phyloP scores from a whole-genome alignment of 176 grass and related monocot species.

The Oryza rufipogon region DNA sequence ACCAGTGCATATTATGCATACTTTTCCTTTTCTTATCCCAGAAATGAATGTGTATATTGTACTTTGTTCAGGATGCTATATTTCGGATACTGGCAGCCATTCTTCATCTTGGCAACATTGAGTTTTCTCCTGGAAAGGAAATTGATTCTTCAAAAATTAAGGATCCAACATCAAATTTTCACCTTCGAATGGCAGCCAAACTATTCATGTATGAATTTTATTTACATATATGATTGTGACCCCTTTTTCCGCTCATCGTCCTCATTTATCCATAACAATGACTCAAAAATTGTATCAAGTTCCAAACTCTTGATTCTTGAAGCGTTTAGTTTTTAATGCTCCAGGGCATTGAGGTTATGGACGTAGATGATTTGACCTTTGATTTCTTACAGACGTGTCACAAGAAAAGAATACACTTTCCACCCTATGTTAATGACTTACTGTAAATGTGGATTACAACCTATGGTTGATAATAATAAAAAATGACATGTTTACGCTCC shows the following conservation, averaged over 20 bases:
- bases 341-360: neutral
- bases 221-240: neutral
- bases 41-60: slow-evolving; percentile 40
- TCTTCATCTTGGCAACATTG: slow-evolving; percentile 99
- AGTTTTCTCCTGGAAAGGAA: slow-evolving; percentile 91
- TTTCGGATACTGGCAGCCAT: slow-evolving; percentile 96
- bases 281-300: neutral
- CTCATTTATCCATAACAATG: slow-evolving; percentile 6
- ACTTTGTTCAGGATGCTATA: slow-evolving; percentile 77
- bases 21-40: neutral
- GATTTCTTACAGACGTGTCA: neutral
- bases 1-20: neutral
- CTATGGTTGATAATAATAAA: slow-evolving; percentile 2
- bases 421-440: slow-evolving; percentile 1
- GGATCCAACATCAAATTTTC: slow-evolving; percentile 77
- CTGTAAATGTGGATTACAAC: neutral
- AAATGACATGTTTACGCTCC: slow-evolving; percentile 20
- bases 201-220: slow-evolving; percentile 79
- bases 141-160: slow-evolving; percentile 87
- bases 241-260: neutral
- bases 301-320: slow-evolving; percentile 11
- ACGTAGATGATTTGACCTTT: slow-evolving; percentile 3
- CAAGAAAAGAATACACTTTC: slow-evolving; percentile 16
- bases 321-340: slow-evolving; percentile 2
- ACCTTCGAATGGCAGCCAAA: slow-evolving; percentile 81